Evolutionary conservation across 306 rosid species (phyloP).

Genomic region (Arachis hypogaea): DNA sequence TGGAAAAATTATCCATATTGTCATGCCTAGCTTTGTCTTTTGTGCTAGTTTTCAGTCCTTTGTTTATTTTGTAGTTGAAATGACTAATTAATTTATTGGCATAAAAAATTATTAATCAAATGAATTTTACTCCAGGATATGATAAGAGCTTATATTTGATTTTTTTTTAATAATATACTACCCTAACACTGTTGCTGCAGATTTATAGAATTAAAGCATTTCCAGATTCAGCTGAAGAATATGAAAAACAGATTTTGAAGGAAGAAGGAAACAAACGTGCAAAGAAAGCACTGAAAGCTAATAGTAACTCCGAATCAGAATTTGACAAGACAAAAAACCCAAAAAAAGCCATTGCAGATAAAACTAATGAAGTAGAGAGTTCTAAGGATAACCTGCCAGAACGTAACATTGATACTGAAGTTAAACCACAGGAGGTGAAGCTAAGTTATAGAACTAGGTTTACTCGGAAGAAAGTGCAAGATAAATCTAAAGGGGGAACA

Average conservation of each 20-base stretch:
- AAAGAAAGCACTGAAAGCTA: conserved; percentile 34
- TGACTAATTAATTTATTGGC: not conserved
- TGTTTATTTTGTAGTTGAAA: not conserved
- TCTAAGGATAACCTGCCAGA: conserved; percentile 31
- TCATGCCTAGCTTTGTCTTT: not conserved
- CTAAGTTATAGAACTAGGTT: conserved; percentile 22
- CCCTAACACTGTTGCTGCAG: conserved; percentile 42
- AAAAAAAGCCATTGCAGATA: conserved; percentile 26
- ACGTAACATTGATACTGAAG: conserved; percentile 32
- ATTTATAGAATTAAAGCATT: conserved; percentile 57
- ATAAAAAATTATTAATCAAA: not conserved
- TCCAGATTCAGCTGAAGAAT: conserved; percentile 40
- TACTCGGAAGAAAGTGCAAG: conserved; percentile 20
- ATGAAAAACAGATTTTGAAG: conserved; percentile 11
- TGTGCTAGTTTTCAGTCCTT: not conserved
- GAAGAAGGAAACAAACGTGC: conserved; percentile 31
- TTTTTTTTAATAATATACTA: not conserved
- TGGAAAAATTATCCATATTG: too few relatives aligned
- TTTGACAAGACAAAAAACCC: conserved; percentile 32
- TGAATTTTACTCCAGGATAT: not conserved
- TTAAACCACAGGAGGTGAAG: conserved; percentile 19
- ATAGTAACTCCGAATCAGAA: conserved; percentile 13
- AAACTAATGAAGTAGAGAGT: conserved; percentile 35
- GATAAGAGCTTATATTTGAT: not conserved
- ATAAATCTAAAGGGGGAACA: conserved; percentile 35